Conservation (phyloP, 805 yeast species). For the Candida maris region DNA sequence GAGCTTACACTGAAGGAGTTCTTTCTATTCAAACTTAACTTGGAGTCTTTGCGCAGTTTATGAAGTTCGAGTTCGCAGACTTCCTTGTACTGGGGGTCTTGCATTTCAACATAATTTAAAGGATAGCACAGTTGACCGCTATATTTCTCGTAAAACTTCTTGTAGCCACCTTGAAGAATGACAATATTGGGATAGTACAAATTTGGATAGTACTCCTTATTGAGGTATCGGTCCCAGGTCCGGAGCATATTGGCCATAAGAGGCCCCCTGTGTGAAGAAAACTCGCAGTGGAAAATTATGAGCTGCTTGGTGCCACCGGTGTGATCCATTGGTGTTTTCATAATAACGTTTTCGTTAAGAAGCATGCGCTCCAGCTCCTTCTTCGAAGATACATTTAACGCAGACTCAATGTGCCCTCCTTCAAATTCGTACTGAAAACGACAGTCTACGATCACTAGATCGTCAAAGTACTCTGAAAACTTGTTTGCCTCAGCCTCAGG, state of each 20-base stretch:
- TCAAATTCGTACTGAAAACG: conserved; percentile 87
- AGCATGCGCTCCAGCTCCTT: conserved; percentile 62
- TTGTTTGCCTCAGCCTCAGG: conserved; percentile 32
- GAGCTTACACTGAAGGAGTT: conserved; percentile 18
- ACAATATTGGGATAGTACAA: conserved; percentile 86
- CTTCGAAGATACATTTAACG: conserved; percentile 72
- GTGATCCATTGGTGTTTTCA: conserved; percentile 22
- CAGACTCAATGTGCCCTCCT: conserved; percentile 90
- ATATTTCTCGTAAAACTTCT: conserved; percentile 61
- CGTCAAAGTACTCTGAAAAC: conserved; percentile 47
- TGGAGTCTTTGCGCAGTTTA: conserved; percentile 35
- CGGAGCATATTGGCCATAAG: conserved; percentile 83
- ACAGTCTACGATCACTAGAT: conserved; percentile 71
- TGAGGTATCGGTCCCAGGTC: conserved; percentile 72
- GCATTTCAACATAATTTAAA: conserved; percentile 83
- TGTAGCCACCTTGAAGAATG: conserved; percentile 89
- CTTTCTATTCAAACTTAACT: conserved; percentile 26
- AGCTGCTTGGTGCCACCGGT: conserved; percentile 37
- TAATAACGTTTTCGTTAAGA: conserved; percentile 25
- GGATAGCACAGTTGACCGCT: conserved; percentile 60
- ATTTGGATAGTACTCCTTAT: conserved; percentile 73
- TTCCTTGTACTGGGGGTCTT: conserved; percentile 50
- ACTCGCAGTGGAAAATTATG: conserved; percentile 90
- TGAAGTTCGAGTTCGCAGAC: conserved; percentile 42
- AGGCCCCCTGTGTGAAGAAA: conserved; percentile 92